Percentiles rank a stretch among this genome's conserved stretches.
These are phyloP conservation scores for Rhodosporidiobolus odoratus DNA, from an alignment of 768 basidiomycete genomes.

Conservation along the genomic window DNA sequence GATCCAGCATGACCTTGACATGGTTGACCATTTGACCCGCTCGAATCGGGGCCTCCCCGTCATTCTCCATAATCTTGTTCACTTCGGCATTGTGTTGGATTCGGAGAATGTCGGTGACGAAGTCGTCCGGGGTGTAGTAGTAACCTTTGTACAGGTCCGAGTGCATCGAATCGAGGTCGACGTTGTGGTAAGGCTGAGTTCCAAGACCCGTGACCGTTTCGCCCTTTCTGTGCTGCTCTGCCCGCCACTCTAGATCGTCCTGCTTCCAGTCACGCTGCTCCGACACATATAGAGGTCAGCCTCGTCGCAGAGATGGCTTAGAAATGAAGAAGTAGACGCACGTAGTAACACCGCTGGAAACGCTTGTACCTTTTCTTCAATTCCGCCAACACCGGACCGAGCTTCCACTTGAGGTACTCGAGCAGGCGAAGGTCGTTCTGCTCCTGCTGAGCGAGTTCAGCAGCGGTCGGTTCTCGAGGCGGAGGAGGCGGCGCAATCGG, in stretches of 20 bases:
- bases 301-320: neutral
- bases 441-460: constrained; percentile 73
- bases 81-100: constrained; percentile 59
- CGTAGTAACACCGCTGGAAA: constrained; percentile 60
- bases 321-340: constrained; percentile 32
- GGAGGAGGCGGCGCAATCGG: constrained; percentile 85
- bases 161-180: constrained; percentile 91
- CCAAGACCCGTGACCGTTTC: constrained; percentile 32
- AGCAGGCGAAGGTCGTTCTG: constrained; percentile 73
- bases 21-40: constrained; percentile 80
- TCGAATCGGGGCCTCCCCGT: constrained; percentile 68
- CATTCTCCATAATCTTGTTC: constrained; percentile 77
- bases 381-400: constrained; percentile 82
- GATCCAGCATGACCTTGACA: constrained; percentile 74
- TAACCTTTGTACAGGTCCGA: constrained; percentile 71
- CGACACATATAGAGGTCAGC: constrained; percentile 36
- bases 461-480: constrained; percentile 70
- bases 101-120: constrained; percentile 59
- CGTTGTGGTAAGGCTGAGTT: constrained; percentile 57
- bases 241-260: constrained; percentile 38
- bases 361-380: constrained; percentile 87
- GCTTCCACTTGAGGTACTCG: constrained; percentile 77
- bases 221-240: constrained; percentile 11
- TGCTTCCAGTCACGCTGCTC: constrained; percentile 38
- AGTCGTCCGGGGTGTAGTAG: constrained; percentile 81